Base-by-base conservation (phyloP, 208 protist species). In the Leishmania tarentolae region DNA sequence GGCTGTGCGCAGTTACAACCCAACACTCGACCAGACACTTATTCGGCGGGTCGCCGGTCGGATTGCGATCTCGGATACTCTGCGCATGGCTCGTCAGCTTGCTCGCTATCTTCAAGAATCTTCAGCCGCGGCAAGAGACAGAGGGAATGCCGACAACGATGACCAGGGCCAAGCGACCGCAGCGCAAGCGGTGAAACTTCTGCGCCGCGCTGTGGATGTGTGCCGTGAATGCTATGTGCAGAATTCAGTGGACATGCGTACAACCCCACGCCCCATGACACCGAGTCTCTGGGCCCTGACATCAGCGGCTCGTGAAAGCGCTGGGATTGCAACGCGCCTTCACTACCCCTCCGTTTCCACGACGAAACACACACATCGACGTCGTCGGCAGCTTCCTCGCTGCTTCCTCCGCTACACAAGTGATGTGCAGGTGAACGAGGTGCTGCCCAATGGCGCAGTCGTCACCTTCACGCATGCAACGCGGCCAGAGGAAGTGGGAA, bases 351-450 rank as follows among this genome's bases (percentile, higher is more conserved):
- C 53, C 8, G 46, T 73, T 40, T 35, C 65, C n/a, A 19, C 72
- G 21, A 42, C 68, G 17, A n/a, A 79, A 19, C 69, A 53, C 24
- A 56, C 52, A 31, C 63, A 79, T 15, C 68, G 79, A 13, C 72
- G 79, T 24, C 79, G 78, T 40, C 77, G 82, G 37, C 85, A 69
- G 21, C 77, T 57, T 4, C 82, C 61, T 56, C 65, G 75, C 35
- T 82, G 78, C 37, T 85, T 82, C 21, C 24, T 88, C n/a, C 76
- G 46, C n/a, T 31, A 87, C 70, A 75, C 65, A 7, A 92, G 89
- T 69, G 93, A 96, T 84, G 56, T 93, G 28, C 93, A 96, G 78
- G 84, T 92, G 40, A 87, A 83, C 70, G 91, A 96, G 79, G 88
- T 96, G 75, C 88, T 94, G 79, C 85, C 86, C 13, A 88, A 70